Base-by-base conservation (phyloP, 805 yeast species). In the Candida takata region DNA sequence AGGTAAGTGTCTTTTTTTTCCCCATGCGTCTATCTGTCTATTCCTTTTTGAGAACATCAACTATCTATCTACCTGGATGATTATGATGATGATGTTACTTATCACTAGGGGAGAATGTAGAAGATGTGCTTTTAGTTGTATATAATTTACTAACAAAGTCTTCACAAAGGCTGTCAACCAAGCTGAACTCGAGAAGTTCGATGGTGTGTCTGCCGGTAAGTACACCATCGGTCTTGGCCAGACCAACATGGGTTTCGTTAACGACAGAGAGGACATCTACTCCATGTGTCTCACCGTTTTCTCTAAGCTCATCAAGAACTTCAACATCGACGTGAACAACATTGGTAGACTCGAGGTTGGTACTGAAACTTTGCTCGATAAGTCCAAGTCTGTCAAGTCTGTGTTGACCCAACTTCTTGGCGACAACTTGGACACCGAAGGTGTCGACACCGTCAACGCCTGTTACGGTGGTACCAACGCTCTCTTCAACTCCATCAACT, bases 401-500 rank as follows among this genome's bases (percentile, higher is more conserved):
- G 95, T 92, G 28, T 72, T 92, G 62, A 90, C 87, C 84, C 97
- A 88, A 67, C 76, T 92, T 48, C 80, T 92, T 49, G 86, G 82
- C 40, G 90, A 76, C 36, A 92, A 92, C 72, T 64, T 71, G 52
- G 97, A 92, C 57, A 70, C 90, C 51, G 98, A 92, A 67, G 98
- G 98, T 64, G 70, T 92, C 44, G 98, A 92, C 65, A 87, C 95
- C 47, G 61, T 87, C 54, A 92, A 92, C 63, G 98, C 98, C 23
- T 92, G 98, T 69, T 92, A 92, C 64, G 98, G 98, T 62, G 98
- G 97, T 62, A 90, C 97, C 45, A 78, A 79, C 53, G 97, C 98
- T 9, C 74, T 92, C 21, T 79, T 92, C 70, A 92, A 90, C 68
- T 77, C 96, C 11, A 61, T 92, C 54, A 87, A 87, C 74, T 92